Percentiles rank a stretch among this genome's conserved stretches.
These are phyloP conservation scores for Aureobasidium musti DNA, from an alignment of 2,329 filamentous ascomycete genomes.

Conservation along the genomic window DNA sequence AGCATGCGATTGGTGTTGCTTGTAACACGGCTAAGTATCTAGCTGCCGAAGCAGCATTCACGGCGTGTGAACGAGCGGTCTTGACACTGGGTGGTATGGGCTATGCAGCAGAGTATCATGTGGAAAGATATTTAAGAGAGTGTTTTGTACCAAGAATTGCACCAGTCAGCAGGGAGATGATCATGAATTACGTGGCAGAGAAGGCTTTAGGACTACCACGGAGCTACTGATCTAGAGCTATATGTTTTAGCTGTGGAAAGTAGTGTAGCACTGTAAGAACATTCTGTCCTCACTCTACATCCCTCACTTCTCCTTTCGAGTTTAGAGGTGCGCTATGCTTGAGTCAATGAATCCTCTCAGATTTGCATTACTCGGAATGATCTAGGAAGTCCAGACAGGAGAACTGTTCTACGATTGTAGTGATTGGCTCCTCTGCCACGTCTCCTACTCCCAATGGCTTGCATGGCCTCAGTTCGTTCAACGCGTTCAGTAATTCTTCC, in stretches of 20 bases:
- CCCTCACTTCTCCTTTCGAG: neutral
- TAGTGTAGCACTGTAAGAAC: neutral
- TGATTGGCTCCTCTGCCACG: neutral
- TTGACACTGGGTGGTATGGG: constrained; percentile 64
- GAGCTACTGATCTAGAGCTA: constrained; percentile 58
- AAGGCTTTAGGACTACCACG: constrained; percentile 64
- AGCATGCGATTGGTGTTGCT: constrained; percentile 55
- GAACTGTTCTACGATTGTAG: neutral
- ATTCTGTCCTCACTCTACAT: neutral
- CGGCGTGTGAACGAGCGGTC: constrained; percentile 60
- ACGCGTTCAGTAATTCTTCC: neutral
- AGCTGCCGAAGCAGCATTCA: constrained; percentile 63
- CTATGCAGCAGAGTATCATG: constrained; percentile 64
- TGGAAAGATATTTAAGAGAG: constrained; percentile 62
- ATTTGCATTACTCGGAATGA: neutral
- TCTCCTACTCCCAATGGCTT: neutral
- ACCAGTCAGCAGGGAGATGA: constrained; percentile 55
- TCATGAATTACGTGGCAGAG: constrained; percentile 26
- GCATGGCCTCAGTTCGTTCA: neutral
- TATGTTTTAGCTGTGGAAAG: neutral
- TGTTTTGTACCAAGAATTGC: constrained; percentile 62
- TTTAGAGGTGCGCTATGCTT: neutral
- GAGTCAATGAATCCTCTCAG: neutral
- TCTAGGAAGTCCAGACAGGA: neutral
- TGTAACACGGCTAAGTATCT: constrained; percentile 61